Evolutionary conservation across 306 rosid genomes (phyloP).

Genomic region (Dalbergia cochinchinensis): DNA sequence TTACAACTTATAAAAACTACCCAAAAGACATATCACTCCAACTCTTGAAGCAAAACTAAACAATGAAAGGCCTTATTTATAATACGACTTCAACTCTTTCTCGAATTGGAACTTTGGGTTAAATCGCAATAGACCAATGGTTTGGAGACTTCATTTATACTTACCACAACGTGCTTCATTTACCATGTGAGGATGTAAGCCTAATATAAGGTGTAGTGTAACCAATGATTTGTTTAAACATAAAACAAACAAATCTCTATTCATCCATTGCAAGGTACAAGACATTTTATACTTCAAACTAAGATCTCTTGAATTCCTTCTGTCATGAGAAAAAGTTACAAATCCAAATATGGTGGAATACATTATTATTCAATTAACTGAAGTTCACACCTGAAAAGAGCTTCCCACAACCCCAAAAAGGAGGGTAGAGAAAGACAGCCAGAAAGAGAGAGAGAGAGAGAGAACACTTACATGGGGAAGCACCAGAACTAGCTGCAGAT

Average conservation of each 20-base stretch:
- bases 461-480: constrained; percentile 61
- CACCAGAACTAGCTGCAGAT: constrained; percentile 80
- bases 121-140: too few species aligned
- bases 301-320: not conserved
- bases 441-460: not conserved
- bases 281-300: not conserved
- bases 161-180: not conserved
- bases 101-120: too few species aligned
- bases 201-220: not conserved
- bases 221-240: not conserved
- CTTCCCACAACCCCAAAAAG: not conserved
- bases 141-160: too few species aligned
- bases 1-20: too few species aligned
- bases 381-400: constrained; percentile 18
- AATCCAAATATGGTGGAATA: constrained; percentile 5
- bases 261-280: not conserved
- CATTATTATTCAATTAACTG: constrained; percentile 7
- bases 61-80: too few species aligned
- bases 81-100: too few species aligned
- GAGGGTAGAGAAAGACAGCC: not conserved
- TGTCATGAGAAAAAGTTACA: not conserved
- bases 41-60: too few species aligned
- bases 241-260: not conserved
- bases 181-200: not conserved
- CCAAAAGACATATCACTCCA: too few species aligned